phyloP scores from a whole-genome alignment of 495 filamentous ascomycete genomes.

The Penicillium herquei region DNA sequence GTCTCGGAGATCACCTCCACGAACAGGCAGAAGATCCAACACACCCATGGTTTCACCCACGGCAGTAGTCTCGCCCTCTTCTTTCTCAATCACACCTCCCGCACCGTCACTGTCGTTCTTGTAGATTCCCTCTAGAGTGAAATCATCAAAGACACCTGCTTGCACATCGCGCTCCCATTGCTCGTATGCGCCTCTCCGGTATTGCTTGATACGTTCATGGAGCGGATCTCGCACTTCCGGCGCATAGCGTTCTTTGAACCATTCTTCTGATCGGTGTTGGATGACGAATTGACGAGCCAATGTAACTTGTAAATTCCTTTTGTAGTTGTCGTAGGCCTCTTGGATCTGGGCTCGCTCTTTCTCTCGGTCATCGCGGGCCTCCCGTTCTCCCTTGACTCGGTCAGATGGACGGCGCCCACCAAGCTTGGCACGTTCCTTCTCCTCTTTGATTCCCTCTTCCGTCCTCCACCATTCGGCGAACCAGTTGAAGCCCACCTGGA shows the following conservation, averaged over 20 bases:
- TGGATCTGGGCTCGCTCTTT: constrained; percentile 89
- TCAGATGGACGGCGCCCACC: constrained; percentile 71
- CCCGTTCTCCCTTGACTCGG: constrained; percentile 70
- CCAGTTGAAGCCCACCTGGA: constrained; percentile 93
- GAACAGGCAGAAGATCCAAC: constrained; percentile 78
- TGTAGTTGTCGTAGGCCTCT: constrained; percentile 88
- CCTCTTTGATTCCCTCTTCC: constrained; percentile 82
- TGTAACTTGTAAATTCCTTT: constrained; percentile 87
- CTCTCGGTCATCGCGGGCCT: constrained; percentile 80
- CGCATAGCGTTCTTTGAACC: constrained; percentile 96
- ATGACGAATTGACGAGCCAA: constrained; percentile 87
- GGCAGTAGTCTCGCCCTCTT: constrained; percentile 88
- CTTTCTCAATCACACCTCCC: constrained; percentile 85
- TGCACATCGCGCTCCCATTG: constrained; percentile 87
- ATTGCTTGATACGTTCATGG: constrained; percentile 66
- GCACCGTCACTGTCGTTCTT: constrained; percentile 88
- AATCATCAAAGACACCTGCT: constrained; percentile 83
- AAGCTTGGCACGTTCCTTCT: constrained; percentile 73
- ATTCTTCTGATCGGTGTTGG: constrained; percentile 89
- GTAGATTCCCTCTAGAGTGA: constrained; percentile 91
- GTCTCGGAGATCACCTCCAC: constrained; percentile 78
- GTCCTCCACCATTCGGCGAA: constrained; percentile 96
- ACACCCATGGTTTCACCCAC: constrained; percentile 90
- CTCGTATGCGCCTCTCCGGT: constrained; percentile 68
- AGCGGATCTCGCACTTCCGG: constrained; percentile 72